phyloP scores from a whole-genome alignment of 345 rosid species.

The Hypericum perforatum region DNA sequence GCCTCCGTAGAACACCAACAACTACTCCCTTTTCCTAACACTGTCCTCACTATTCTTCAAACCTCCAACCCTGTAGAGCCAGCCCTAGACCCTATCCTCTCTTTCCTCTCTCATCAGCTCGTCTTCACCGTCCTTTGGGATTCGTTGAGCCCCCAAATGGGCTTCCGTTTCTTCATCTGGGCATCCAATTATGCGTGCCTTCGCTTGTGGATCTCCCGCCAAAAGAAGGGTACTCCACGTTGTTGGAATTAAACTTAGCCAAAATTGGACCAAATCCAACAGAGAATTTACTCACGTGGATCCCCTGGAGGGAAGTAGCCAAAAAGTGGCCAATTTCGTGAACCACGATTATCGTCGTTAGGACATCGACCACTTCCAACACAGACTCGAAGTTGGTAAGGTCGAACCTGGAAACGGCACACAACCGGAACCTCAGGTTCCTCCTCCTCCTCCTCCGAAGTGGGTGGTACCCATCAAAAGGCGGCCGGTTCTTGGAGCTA shows the following conservation, averaged over 20 bases:
- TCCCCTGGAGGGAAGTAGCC: conserved; percentile 90
- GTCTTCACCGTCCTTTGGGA: conserved; percentile 40
- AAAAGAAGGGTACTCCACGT: conserved; percentile 79
- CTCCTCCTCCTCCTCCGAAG: conserved; percentile 23
- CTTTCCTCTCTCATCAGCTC: conserved; percentile 33
- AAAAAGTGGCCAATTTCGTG: conserved; percentile 90
- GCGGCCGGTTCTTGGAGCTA: conserved; percentile 26
- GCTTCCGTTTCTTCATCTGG: conserved; percentile 83
- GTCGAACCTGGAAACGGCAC: conserved; percentile 63
- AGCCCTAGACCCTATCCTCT: conserved; percentile 48
- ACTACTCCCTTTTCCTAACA: conserved; percentile 27
- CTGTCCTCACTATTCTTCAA: conserved; percentile 38
- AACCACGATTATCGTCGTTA: conserved; percentile 80
- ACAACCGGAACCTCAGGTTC: conserved; percentile 33
- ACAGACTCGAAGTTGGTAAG: conserved; percentile 58
- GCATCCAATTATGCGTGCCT: conserved; percentile 44
- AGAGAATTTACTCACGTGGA: conserved; percentile 93
- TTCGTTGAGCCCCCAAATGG: conserved; percentile 29
- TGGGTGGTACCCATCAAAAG: conserved; percentile 23
- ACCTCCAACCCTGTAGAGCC: conserved; percentile 48
- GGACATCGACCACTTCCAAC: conserved; percentile 66
- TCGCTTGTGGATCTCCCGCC: conserved; percentile 32
- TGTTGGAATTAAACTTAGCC: conserved; percentile 73
- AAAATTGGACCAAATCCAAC: conserved; percentile 92
- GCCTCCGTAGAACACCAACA: conserved; percentile 13